These are phyloP conservation scores for Nepenthes mirabilis DNA, from an alignment of 148 eudicot species.

Conservation along the genomic window DNA sequence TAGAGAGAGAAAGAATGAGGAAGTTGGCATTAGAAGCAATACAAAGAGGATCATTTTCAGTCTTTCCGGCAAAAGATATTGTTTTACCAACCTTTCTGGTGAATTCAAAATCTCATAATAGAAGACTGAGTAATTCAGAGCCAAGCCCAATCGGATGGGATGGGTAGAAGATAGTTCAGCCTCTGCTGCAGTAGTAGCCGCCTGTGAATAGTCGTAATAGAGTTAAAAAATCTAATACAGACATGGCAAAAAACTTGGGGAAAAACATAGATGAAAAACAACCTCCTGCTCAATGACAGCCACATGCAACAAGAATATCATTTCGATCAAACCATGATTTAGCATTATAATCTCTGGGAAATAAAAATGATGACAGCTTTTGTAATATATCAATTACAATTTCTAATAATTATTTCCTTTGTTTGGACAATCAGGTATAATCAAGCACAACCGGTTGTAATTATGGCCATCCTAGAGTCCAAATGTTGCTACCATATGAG, in stretches of 20 bases:
- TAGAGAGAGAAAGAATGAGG: not conserved
- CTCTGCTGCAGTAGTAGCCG: conserved; percentile 68
- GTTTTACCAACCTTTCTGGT: conserved; percentile 66
- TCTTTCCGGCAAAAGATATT: conserved; percentile 1
- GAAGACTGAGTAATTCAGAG: conserved; percentile 90
- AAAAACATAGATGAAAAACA: not conserved
- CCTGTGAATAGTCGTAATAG: conserved; percentile 21
- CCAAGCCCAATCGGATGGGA: conserved; percentile 93
- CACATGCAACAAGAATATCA: too few species aligned
- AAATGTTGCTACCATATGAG: too few species aligned
- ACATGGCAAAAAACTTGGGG: too few species aligned
- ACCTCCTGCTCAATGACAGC: too few species aligned
- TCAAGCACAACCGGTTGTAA: too few species aligned
- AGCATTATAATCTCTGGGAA: too few species aligned
- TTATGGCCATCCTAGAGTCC: too few species aligned
- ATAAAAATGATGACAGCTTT: too few species aligned
- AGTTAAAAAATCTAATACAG: not conserved
- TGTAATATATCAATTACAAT: too few species aligned
- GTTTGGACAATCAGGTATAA: too few species aligned
- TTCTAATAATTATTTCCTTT: too few species aligned
- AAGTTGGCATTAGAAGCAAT: conserved; percentile 4
- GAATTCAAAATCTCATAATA: conserved; percentile 91
- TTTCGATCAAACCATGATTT: too few species aligned
- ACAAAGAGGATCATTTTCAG: not conserved
- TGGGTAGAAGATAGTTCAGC: conserved; percentile 83